Base-by-base conservation (phyloP, 202 grass and related monocot species). In the Alloteropsis angusta region DNA sequence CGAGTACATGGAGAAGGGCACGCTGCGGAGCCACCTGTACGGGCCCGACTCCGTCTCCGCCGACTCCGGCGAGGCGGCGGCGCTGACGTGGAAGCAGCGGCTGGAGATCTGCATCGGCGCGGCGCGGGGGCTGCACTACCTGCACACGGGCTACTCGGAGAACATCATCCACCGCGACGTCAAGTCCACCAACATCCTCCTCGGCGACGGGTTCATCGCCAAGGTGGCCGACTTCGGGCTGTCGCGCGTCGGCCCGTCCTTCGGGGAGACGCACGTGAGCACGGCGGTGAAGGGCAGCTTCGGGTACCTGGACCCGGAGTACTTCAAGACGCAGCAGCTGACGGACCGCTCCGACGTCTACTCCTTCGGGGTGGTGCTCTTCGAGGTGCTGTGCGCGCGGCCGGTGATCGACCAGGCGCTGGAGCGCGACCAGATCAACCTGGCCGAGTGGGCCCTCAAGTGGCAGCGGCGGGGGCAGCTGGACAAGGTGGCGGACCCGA, bases 111-210 rank as follows among this genome's bases (percentile, higher is more conserved):
- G 93, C 78, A 89, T 93, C 82, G 90, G 88, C 66, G 84, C 90
- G 0, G 93, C 93, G 1, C 47, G 80, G 72, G 93, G 93, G 0
- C 87, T 97, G 59, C 71, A 97, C 84, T 91, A 97, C 81, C 86
- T 97, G 8, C 93, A 97, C 83, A 89, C 84, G 0, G 90, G 93
- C 18, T 76, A 92, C 82, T 84, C 93, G 0, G 84, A 96, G 38
- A 96, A 84, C 79, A 97, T 97, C 75, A 86, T 97, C 37, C 94
- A 94, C 89, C 85, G 91, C 50, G 94, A 97, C 78, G 94, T 97
- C 58, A 97, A 97, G 89, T 97, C 91, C 13, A 97, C 93, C 79
- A 97, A 97, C 79, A 97, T 97, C 65, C 83, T 97, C 18, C 88
- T 97, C 25, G 93, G 77, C 68, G 83, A 90, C 46, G 81, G 49